phyloP scores from a whole-genome alignment of 345 rosid genomes.

The Hypericum perforatum region DNA sequence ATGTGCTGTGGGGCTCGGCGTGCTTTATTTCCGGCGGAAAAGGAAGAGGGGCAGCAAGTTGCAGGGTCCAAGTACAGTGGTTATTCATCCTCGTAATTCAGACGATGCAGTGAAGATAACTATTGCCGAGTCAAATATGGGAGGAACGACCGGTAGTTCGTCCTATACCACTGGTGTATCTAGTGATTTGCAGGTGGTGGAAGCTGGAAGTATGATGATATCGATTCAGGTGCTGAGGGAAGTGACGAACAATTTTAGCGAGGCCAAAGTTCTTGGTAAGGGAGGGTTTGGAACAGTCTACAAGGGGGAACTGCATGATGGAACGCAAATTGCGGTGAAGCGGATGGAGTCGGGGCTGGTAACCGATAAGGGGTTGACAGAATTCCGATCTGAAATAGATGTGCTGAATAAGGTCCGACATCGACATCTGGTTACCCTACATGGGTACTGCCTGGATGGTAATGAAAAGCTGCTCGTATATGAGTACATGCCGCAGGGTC shows the following conservation, averaged over 20 bases:
- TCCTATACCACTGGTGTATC: not conserved
- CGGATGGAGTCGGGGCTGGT: slow-evolving; percentile 5
- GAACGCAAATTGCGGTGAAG: slow-evolving; percentile 6
- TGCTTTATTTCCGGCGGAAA: slow-evolving; percentile 18
- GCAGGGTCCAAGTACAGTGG: slow-evolving; percentile 6
- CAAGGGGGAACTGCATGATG: slow-evolving; percentile 7
- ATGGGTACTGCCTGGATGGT: slow-evolving; percentile 7
- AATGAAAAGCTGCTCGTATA: slow-evolving; percentile 5
- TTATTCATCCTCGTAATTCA: slow-evolving; percentile 5
- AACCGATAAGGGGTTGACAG: not conserved
- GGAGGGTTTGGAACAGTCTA: slow-evolving; percentile 6
- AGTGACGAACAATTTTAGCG: slow-evolving; percentile 5
- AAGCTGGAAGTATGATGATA: slow-evolving; percentile 3
- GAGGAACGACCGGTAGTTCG: not conserved
- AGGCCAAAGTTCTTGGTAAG: slow-evolving; percentile 2
- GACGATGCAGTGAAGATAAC: slow-evolving; percentile 5
- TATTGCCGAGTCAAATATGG: not conserved
- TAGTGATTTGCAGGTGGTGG: slow-evolving; percentile 2
- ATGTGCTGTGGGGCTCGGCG: slow-evolving; percentile 34
- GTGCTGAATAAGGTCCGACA: slow-evolving; percentile 4
- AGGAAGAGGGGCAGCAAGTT: slow-evolving; percentile 1
- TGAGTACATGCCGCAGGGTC: slow-evolving; percentile 8
- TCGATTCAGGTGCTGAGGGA: slow-evolving; percentile 5
- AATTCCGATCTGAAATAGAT: slow-evolving; percentile 1
- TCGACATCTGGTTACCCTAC: slow-evolving; percentile 1